phyloP scores from a whole-genome alignment of 257 asterid species.

The Capsicum pubescens region DNA sequence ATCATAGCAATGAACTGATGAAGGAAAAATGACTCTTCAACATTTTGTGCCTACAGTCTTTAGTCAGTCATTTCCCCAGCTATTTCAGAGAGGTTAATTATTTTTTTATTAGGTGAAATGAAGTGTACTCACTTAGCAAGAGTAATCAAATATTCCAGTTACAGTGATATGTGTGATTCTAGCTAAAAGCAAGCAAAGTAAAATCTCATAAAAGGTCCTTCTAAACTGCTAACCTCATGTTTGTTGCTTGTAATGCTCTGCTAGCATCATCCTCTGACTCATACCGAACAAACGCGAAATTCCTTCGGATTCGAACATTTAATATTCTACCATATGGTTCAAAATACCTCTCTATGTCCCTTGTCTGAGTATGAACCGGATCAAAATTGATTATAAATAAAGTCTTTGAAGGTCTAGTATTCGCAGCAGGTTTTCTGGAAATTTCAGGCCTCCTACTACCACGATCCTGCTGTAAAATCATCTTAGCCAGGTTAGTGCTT shows the following conservation, averaged over 20 bases:
- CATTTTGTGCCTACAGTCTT: slow-evolving; percentile 10
- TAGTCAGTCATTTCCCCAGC: neutral
- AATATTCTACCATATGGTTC: slow-evolving; percentile 75
- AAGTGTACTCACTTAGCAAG: neutral
- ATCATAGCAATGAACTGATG: neutral
- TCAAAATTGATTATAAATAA: slow-evolving; percentile 88
- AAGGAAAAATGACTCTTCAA: slow-evolving; percentile 10
- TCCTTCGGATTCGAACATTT: slow-evolving; percentile 85
- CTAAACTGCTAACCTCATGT: slow-evolving; percentile 60
- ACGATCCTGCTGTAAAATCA: slow-evolving; percentile 82
- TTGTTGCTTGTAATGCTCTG: slow-evolving; percentile 74
- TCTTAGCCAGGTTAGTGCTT: slow-evolving; percentile 27
- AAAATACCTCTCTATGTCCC: slow-evolving; percentile 83
- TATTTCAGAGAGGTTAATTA: neutral
- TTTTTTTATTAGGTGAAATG: neutral
- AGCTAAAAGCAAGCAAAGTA: slow-evolving; percentile 13
- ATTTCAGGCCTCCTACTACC: slow-evolving; percentile 74
- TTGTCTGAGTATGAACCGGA: slow-evolving; percentile 76
- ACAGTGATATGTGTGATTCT: neutral
- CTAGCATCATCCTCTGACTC: slow-evolving; percentile 86
- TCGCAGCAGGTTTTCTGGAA: slow-evolving; percentile 65
- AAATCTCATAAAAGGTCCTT: neutral
- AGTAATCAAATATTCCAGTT: neutral
- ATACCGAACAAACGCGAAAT: slow-evolving; percentile 83
- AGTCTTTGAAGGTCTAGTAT: slow-evolving; percentile 79